Evolutionary conservation across 305 asterid species (phyloP), one percentile per base, ranked within the genome.

Genomic region (Salvia sclarea): DNA sequence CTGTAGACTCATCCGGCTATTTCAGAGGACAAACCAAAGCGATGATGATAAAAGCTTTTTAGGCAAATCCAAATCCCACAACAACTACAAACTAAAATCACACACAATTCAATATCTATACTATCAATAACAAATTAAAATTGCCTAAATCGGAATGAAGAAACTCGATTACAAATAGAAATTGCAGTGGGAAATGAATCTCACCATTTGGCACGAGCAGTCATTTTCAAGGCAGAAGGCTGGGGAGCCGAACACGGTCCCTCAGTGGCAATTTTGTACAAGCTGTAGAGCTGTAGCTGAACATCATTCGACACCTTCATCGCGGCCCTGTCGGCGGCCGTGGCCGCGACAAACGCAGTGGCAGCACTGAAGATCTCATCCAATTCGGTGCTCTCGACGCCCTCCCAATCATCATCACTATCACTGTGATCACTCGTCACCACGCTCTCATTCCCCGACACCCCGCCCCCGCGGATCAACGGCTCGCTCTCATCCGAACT

Each of bases 131-230:
- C 24, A 56, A 20, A 35, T 25, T 28, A 31, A 45, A 64, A 12
- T 9, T 11, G 43, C 37, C 25, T 59, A 56, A 50, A 66, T 14
- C 66, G 60, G 47, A 54, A 64, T 24, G 65, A 28, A 14, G 11
- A 31, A 76, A 60, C 28, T 16, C 17, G 64, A 76, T 45, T 8
- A 9, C 5, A 43, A 58, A 44, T 8, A 61, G 21, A 24, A 5
- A 76, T n/a, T 1, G 22, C 12, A 57, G 13, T 18, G 20, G n/a
- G n/a, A 45, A 47, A 59, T 11, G 44, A 17, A 2, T 35, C 18
- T 64, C 81, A 95, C 99, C 99, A 95, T 73, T 95, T 95, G 13
- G 99, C 97, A 66, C 96, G 96, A 55, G 99, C 96, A 52, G 98
- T 86, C 88, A 90, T 88, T 80, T 95, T 95, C 50, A 95, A 82